These are phyloP conservation scores for Neonectria punicea DNA, from an alignment of 2,329 filamentous ascomycete species.

Conservation along the genomic window DNA sequence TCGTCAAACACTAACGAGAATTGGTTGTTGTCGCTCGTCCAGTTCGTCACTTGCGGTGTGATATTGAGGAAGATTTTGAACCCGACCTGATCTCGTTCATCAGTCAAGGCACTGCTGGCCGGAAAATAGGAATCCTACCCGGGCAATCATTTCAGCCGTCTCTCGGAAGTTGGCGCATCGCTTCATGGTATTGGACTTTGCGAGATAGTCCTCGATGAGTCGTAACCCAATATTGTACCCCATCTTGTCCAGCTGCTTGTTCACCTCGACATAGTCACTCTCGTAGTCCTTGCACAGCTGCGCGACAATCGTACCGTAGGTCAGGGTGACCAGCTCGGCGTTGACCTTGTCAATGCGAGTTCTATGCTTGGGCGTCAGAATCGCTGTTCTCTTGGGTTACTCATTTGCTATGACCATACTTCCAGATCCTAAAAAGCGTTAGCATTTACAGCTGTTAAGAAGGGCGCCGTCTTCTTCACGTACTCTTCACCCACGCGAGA, in stretches of 20 bases:
- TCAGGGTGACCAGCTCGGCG: constrained; percentile 95
- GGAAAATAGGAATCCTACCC: constrained; percentile 62
- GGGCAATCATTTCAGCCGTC: constrained; percentile 95
- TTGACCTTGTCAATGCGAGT: constrained; percentile 98
- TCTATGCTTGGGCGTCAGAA: constrained; percentile 59
- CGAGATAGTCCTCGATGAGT: constrained; percentile 96
- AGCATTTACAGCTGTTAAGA: constrained; percentile 31
- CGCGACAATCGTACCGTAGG: constrained; percentile 96
- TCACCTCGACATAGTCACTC: constrained; percentile 92
- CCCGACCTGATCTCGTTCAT: constrained; percentile 72
- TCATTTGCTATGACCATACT: constrained; percentile 69
- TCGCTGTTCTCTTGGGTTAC: background rate
- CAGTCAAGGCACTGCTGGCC: constrained; percentile 14
- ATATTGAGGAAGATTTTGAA: constrained; percentile 99
- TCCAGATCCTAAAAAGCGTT: constrained; percentile 78
- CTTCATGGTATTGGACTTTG: constrained; percentile 90
- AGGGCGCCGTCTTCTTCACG: constrained; percentile 42
- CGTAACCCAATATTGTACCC: constrained; percentile 98
- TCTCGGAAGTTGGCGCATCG: constrained; percentile 93
- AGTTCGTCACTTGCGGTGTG: constrained; percentile 91
- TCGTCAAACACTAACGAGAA: constrained; percentile 98
- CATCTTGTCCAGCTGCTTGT: constrained; percentile 98
- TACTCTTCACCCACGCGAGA: constrained; percentile 72
- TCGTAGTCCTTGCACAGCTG: constrained; percentile 98
- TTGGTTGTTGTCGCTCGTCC: constrained; percentile 95